These are phyloP conservation scores for Cladosporium halotolerans DNA, from an alignment of 2,329 filamentous ascomycete genomes.

Conservation along the genomic window DNA sequence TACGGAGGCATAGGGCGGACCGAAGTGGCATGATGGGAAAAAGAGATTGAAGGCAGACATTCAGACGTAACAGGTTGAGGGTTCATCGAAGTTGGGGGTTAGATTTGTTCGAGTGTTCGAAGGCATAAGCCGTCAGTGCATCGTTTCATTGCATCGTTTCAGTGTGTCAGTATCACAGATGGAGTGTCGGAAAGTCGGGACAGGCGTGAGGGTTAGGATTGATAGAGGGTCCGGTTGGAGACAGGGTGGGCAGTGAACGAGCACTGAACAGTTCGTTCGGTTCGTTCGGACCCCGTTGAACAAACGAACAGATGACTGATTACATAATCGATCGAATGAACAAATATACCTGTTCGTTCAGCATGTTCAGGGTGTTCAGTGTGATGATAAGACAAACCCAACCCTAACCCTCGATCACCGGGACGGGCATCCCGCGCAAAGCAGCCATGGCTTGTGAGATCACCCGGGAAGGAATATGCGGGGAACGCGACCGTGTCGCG, in stretches of 20 bases:
- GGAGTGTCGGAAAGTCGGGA: neutral
- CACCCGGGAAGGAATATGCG: no score
- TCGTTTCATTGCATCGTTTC: neutral
- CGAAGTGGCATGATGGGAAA: neutral
- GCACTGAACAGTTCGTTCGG: conserved; percentile 2
- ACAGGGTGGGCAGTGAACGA: neutral
- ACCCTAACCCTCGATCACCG: no score
- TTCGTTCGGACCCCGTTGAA: conserved; percentile 1
- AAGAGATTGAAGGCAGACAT: neutral
- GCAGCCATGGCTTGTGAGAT: no score
- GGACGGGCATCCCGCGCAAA: no score
- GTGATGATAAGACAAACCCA: neutral
- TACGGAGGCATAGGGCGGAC: neutral
- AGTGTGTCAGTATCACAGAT: neutral
- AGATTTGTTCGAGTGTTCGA: neutral
- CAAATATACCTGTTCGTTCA: neutral
- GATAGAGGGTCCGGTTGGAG: neutral
- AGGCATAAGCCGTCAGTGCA: neutral
- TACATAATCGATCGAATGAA: neutral
- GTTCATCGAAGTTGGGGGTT: neutral
- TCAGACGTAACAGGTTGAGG: neutral
- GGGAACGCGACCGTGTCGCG: no score
- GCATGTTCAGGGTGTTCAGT: neutral
- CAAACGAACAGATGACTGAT: neutral
- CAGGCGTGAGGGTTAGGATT: neutral